phyloP scores from a whole-genome alignment of 768 basidiomycete genomes.

The Macrocybe gigantea region DNA sequence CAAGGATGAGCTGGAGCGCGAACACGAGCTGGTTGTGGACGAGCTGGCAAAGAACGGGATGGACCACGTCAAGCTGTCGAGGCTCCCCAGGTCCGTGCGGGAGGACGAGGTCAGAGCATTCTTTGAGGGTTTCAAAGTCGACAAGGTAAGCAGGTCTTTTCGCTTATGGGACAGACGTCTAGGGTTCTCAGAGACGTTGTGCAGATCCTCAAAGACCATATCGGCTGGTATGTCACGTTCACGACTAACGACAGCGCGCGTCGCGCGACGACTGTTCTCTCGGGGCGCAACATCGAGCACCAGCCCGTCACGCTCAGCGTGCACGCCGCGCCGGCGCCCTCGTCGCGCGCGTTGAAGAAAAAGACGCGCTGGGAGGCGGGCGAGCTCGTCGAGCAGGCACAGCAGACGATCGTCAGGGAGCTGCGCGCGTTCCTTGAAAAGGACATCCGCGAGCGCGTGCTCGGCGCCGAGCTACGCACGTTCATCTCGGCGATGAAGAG shows the following conservation, averaged over 20 bases:
- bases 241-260: slow-evolving; percentile 52
- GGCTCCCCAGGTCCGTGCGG: slow-evolving; percentile 39
- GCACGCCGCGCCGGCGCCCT: slow-evolving; percentile 32
- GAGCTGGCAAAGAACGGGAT: slow-evolving; percentile 56
- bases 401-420: slow-evolving; percentile 51
- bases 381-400: slow-evolving; percentile 50
- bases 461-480: slow-evolving; percentile 46
- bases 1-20: slow-evolving; percentile 17
- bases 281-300: slow-evolving; percentile 46
- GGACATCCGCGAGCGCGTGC: slow-evolving; percentile 59
- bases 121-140: slow-evolving; percentile 65
- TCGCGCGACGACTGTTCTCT: slow-evolving; percentile 62
- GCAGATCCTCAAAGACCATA: slow-evolving; percentile 65
- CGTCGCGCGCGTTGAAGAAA: slow-evolving; percentile 29
- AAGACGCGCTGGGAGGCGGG: slow-evolving; percentile 41
- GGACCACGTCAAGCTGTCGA: slow-evolving; percentile 58
- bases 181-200: neutral
- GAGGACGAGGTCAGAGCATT: slow-evolving; percentile 68
- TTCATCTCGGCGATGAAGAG: slow-evolving; percentile 50
- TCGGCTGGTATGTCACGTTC: slow-evolving; percentile 83
- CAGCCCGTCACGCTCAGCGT: slow-evolving; percentile 54
- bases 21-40: slow-evolving; percentile 35
- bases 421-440: slow-evolving; percentile 50
- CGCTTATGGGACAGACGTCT: slow-evolving; percentile 3
- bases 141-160: slow-evolving; percentile 48